These are phyloP conservation scores for Leishmania major DNA, from an alignment of 208 protist genomes.

Conservation along the genomic window DNA sequence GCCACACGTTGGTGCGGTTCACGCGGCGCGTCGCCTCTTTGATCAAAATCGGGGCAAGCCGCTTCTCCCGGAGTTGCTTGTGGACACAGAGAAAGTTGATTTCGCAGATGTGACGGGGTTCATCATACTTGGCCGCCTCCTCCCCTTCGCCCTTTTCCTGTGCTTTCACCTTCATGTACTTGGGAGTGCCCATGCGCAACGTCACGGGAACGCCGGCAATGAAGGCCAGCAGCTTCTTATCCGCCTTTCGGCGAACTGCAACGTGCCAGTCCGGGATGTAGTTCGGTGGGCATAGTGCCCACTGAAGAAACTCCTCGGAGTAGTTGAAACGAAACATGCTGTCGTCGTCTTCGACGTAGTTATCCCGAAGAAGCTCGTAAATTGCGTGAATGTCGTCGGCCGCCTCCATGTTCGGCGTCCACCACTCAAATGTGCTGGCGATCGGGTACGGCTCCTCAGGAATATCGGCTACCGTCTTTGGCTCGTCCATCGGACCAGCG, in stretches of 20 bases:
- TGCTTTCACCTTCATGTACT: constrained; percentile 14
- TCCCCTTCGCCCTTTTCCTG: constrained; percentile 17
- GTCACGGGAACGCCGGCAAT: constrained; percentile 97
- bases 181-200: constrained; percentile 74
- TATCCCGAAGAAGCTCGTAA: constrained; percentile 96
- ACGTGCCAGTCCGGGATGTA: constrained; percentile 97
- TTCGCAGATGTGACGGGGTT: constrained; percentile 93
- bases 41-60: constrained; percentile 98
- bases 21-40: constrained; percentile 99
- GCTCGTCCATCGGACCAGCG: constrained; percentile 65
- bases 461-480: constrained; percentile 88
- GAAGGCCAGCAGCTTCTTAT: constrained; percentile 95
- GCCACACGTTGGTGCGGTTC: constrained; percentile 94
- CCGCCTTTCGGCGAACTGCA: constrained; percentile 92
- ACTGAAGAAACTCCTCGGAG: constrained; percentile 97
- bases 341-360: constrained; percentile 99
- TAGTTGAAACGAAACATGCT: constrained; percentile 99
- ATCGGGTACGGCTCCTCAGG: constrained; percentile 89
- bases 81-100: constrained; percentile 99
- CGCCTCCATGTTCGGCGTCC: constrained; percentile 86
- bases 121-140: constrained; percentile 31
- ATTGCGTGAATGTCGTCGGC: constrained; percentile 75
- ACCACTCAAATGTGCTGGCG: constrained; percentile 96
- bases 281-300: constrained; percentile 97
- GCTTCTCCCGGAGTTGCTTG: constrained; percentile 97